Evolutionary conservation across 2,329 filamentous ascomycete species (phyloP), one percentile per base, ranked within the genome.

Genomic region (Aspergillus tanneri): DNA sequence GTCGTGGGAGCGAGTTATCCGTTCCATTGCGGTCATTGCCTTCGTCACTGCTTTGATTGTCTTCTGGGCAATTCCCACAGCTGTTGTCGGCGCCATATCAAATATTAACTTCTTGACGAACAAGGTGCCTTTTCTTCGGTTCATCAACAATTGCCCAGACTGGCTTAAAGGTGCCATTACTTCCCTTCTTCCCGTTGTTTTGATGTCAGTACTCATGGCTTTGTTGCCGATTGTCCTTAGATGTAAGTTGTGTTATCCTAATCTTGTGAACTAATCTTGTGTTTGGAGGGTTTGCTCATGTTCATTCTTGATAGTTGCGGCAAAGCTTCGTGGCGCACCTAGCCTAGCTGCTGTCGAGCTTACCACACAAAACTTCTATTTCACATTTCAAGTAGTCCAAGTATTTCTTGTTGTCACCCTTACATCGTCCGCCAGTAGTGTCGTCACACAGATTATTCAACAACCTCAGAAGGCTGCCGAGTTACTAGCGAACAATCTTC

Each of bases 311-410:
- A 39, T 39, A 86, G 81, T 88, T 40, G 87, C 89, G 66, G 91
- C 91, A 54, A 91, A 84, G 66, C 69, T 88, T 27, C 80, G 88
- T 36, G 93, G 93, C 46, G 88, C 88, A 53, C 89, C 90, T 1
- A 93, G 89, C 1, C 69, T 83, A 5, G 86, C 90, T 1, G 80
- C 86, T 9, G 84, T 95, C 12, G 93, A 99, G 68, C 76, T 97
- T 7, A 90, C 90, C 49, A 90, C 89, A 0, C 90, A 97, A 65
- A 93, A 91, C 62, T 87, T 84, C 58, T 97, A 95, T 76, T 99
- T 96, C 63, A 60, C 59, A 11, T 75, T 76, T 63, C 72, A 76
- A 50, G 83, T 97, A 35, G 78, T 96, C 16, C 91, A 97, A 66
- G 88, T 96, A 36, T 97, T 97, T 73, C 73, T 97, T 48, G 83